Conservation (phyloP, 352 stramenopile species). For the Halophytophthora batemanensis region DNA sequence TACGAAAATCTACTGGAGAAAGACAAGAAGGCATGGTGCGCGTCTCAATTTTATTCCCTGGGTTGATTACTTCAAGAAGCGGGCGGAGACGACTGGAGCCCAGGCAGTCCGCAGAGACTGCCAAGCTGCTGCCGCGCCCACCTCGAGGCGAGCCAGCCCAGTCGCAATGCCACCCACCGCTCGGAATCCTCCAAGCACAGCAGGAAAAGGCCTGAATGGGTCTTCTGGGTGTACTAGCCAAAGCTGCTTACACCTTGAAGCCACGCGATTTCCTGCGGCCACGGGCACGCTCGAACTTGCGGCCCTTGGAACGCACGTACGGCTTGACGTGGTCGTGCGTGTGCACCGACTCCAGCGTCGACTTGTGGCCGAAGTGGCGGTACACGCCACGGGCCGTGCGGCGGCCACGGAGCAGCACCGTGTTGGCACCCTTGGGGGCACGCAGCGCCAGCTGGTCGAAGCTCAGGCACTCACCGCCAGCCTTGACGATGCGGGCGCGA, state of each 20-base stretch:
- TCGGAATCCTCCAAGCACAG: conserved; percentile 24
- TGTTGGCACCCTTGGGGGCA: conserved; percentile 97
- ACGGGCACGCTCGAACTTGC: conserved; percentile 99
- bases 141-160: conserved; percentile 9
- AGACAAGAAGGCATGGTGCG: conserved; percentile 47
- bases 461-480: conserved; percentile 98
- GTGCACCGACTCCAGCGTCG: conserved; percentile 96
- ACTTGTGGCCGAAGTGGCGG: conserved; percentile 98
- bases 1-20: too few species aligned
- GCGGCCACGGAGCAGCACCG: conserved; percentile 97
- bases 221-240: conserved; percentile 23
- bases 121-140: conserved; percentile 19
- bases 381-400: conserved; percentile 97
- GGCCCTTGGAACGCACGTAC: conserved; percentile 97
- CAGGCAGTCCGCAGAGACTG: conserved; percentile 13
- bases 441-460: conserved; percentile 99
- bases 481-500: conserved; percentile 96
- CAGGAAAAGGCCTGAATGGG: conserved; percentile 27
- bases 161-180: conserved; percentile 5
- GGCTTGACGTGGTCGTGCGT: conserved; percentile 99
- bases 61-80: conserved; percentile 34
- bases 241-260: conserved; percentile 98
- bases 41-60: conserved; percentile 85
- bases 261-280: conserved; percentile 97
- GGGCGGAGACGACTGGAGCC: conserved; percentile 20